Evolutionary conservation across 176 grass and related monocot genomes (phyloP).

Genomic region (Hsuehochloa calcarea): DNA sequence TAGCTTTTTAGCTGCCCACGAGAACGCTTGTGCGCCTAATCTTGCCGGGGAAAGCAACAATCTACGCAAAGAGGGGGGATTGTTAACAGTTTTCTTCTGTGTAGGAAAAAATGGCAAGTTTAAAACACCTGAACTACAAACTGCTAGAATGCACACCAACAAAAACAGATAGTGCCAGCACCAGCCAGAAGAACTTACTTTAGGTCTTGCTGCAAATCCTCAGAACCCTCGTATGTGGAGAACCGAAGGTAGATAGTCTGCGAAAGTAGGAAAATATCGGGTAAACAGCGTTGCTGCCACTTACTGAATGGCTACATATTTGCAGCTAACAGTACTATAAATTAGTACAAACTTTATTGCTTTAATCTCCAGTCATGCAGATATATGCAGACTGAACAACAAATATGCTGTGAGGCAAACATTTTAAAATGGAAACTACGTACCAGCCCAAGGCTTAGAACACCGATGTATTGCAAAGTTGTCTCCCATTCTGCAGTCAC

Average conservation of each 20-base stretch:
- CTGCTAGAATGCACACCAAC: not conserved
- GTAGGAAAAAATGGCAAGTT: not conserved
- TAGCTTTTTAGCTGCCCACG: constrained; percentile 60
- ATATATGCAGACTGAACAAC: not conserved
- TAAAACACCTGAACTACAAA: not conserved
- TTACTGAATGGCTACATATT: not conserved
- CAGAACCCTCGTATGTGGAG: constrained; percentile 54
- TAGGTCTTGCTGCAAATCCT: constrained; percentile 75
- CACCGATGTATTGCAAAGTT: constrained; percentile 74
- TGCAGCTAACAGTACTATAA: not conserved
- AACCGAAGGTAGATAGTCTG: constrained; percentile 68
- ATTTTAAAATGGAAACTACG: constrained; percentile 7
- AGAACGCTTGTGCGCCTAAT: constrained; percentile 62
- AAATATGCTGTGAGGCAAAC: not conserved
- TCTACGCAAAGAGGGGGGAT: constrained; percentile 23
- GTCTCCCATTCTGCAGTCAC: constrained; percentile 77
- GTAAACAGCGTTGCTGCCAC: not conserved
- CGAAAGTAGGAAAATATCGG: constrained; percentile 31
- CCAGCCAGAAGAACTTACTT: constrained; percentile 46
- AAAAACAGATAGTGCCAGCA: not conserved
- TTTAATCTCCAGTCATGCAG: not conserved
- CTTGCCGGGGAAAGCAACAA: constrained; percentile 65
- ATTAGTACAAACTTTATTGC: not conserved
- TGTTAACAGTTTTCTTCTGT: not conserved
- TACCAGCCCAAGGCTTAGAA: constrained; percentile 83